Conservation (phyloP, 2,329 filamentous ascomycete genomes). For the Penicillium crustosum region DNA sequence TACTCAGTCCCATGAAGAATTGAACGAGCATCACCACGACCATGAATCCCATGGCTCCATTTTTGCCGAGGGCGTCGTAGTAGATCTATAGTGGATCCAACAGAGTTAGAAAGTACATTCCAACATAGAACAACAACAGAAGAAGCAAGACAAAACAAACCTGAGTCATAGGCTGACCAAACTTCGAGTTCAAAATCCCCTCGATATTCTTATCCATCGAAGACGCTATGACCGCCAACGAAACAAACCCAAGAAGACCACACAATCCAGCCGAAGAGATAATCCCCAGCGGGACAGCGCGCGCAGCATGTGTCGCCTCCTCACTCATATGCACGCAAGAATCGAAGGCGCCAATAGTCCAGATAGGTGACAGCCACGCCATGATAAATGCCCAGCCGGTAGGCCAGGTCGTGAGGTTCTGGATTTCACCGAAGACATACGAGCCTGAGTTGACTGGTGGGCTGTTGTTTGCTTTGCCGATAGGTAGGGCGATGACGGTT, state of each 20-base stretch:
- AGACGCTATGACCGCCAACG: conserved; percentile 58
- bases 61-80: conserved; percentile 60
- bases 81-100: conserved; percentile 49
- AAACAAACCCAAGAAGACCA: conserved; percentile 57
- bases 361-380: conserved; percentile 62
- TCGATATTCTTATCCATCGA: conserved; percentile 56
- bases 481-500: conserved; percentile 54
- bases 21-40: conserved; percentile 60
- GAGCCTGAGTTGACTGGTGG: conserved; percentile 18
- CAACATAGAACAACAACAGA: neutral
- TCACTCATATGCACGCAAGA: conserved; percentile 62
- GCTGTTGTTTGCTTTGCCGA: conserved; percentile 39
- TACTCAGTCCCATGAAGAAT: conserved; percentile 61
- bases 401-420: conserved; percentile 62
- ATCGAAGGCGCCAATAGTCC: conserved; percentile 58
- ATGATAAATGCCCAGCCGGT: conserved; percentile 61
- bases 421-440: conserved; percentile 54
- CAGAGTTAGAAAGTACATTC: neutral
- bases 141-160: conserved; percentile 17
- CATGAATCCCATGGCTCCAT: conserved; percentile 60
- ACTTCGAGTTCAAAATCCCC: conserved; percentile 50
- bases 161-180: conserved; percentile 60
- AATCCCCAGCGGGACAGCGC: conserved; percentile 48
- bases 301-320: conserved; percentile 61
- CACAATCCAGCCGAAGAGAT: conserved; percentile 28